Percentiles rank a stretch among this genome's conserved stretches.
Evolutionary conservation across 768 basidiomycete species (phyloP).

Genomic region (Phylloporus scabripes): DNA sequence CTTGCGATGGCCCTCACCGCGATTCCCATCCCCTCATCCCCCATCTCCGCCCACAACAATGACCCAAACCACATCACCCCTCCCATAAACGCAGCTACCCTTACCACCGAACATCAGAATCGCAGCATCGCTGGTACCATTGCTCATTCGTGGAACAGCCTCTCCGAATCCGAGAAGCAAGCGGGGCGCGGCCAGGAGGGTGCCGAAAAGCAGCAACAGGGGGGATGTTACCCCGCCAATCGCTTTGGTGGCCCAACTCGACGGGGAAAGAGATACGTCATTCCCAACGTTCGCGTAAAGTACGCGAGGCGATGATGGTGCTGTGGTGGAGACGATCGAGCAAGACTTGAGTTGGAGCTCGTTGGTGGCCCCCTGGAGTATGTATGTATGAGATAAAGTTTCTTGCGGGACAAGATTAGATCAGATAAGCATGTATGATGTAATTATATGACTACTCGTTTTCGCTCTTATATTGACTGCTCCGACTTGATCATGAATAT

Average conservation of each 20-base stretch:
- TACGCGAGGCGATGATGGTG: slow-evolving; percentile 58
- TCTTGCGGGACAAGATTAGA: too few species aligned
- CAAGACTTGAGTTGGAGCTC: slow-evolving; percentile 55
- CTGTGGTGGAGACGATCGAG: slow-evolving; percentile 65
- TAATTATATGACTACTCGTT: too few species aligned
- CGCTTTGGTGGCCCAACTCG: slow-evolving; percentile 42
- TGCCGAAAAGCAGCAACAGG: slow-evolving; percentile 43
- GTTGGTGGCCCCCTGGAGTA: slow-evolving; percentile 57
- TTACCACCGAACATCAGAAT: slow-evolving; percentile 49
- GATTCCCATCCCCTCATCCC: slow-evolving; percentile 29
- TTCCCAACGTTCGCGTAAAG: slow-evolving; percentile 43
- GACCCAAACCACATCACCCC: slow-evolving; percentile 40
- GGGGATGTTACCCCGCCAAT: slow-evolving; percentile 47
- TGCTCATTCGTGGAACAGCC: slow-evolving; percentile 49
- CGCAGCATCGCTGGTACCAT: slow-evolving; percentile 54
- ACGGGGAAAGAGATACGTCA: slow-evolving; percentile 40
- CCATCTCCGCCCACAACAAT: slow-evolving; percentile 26
- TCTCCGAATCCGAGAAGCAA: slow-evolving; percentile 46
- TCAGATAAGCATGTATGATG: too few species aligned
- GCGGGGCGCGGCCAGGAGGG: too few species aligned
- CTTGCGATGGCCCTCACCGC: slow-evolving; percentile 18
- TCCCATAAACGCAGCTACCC: slow-evolving; percentile 38
- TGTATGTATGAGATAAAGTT: too few species aligned
- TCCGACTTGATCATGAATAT: too few species aligned
- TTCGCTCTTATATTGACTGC: too few species aligned